Conservation (phyloP, 768 basidiomycete species). For the Termitomyces sp. region DNA sequence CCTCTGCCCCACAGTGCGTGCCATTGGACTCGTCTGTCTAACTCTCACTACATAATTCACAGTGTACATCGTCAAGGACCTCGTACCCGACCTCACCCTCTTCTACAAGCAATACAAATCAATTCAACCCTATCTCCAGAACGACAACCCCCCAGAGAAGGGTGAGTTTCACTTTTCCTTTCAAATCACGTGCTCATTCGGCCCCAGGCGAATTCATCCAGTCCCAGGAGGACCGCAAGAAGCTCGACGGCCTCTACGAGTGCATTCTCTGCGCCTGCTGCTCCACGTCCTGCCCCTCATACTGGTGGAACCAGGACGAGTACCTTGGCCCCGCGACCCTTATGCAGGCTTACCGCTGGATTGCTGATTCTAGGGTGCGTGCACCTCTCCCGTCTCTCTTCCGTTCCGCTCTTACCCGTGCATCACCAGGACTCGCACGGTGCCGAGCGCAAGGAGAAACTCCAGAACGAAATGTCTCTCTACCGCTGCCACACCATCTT, state of each 20-base stretch:
- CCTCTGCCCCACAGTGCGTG: conserved; percentile 93
- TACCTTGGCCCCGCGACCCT: conserved; percentile 96
- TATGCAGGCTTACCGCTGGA: conserved; percentile 98
- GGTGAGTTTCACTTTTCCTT: conserved; percentile 22
- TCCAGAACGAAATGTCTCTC: conserved; percentile 94
- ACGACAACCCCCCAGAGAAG: conserved; percentile 81
- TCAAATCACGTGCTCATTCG: neutral
- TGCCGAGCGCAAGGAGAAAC: conserved; percentile 78
- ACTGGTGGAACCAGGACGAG: conserved; percentile 99
- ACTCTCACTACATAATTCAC: neutral
- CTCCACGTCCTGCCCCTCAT: conserved; percentile 94
- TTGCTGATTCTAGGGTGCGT: conserved; percentile 89
- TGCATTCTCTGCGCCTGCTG: conserved; percentile 97
- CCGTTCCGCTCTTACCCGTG: neutral
- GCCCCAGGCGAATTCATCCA: conserved; percentile 75
- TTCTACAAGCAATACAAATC: conserved; percentile 99
- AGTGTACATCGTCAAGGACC: conserved; percentile 99
- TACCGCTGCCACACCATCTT: conserved; percentile 99
- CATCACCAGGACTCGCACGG: conserved; percentile 62
- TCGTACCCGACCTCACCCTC: conserved; percentile 85
- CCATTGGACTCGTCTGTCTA: neutral
- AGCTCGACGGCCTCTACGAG: conserved; percentile 96
- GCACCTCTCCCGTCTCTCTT: neutral
- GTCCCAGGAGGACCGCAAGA: conserved; percentile 86
- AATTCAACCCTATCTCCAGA: conserved; percentile 94